phyloP scores from a whole-genome alignment of 192 early-diverging fungal genomes.

The Allomyces javanicus region DNA sequence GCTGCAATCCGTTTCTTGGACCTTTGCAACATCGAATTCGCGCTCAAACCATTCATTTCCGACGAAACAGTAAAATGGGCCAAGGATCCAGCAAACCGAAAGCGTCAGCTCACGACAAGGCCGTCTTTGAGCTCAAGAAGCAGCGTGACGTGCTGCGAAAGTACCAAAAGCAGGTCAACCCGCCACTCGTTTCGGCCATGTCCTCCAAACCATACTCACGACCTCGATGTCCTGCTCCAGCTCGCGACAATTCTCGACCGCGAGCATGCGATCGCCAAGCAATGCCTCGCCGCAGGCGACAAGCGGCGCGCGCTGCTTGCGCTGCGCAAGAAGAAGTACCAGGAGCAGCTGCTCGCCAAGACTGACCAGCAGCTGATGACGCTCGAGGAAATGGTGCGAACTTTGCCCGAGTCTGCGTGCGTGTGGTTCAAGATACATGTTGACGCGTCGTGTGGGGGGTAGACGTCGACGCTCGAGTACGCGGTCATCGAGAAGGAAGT shows the following conservation, averaged over 20 bases:
- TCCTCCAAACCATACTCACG: background rate
- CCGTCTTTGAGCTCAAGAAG: conserved; percentile 85
- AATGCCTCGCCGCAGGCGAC: conserved; percentile 50
- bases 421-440: background rate
- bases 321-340: conserved; percentile 89
- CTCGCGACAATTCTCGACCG: conserved; percentile 56
- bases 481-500: conserved; percentile 80
- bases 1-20: no score
- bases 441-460: background rate
- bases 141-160: conserved; percentile 85
- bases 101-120: conserved; percentile 74
- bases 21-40: no score
- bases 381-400: conserved; percentile 62
- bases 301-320: conserved; percentile 69
- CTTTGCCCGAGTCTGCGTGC: background rate
- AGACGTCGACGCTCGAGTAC: conserved; percentile 73
- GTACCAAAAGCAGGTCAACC: conserved; percentile 64
- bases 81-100: conserved; percentile 8
- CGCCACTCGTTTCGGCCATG: background rate
- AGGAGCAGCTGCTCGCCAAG: conserved; percentile 65
- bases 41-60: no score
- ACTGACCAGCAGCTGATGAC: conserved; percentile 74
- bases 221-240: conserved; percentile 16
- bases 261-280: conserved; percentile 60
- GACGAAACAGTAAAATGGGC: no score